These are phyloP conservation scores for Dictyostelium brefeldianum DNA, from an alignment of 78 protist species.

Conservation along the genomic window DNA sequence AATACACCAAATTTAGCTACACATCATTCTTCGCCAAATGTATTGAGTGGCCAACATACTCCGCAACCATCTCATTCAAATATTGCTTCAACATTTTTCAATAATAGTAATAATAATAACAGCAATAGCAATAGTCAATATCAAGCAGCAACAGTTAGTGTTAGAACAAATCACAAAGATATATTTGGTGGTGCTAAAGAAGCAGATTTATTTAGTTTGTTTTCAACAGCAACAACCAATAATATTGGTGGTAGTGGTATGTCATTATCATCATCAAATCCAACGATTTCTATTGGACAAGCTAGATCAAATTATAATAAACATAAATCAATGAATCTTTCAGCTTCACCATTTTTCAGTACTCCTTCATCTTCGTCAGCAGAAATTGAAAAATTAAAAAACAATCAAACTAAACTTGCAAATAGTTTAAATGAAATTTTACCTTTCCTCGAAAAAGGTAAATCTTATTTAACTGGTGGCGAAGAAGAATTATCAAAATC, in stretches of 20 bases:
- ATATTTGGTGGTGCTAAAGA: neutral
- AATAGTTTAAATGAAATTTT: constrained; percentile 27
- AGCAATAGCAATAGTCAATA: neutral
- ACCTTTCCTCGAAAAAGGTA: constrained; percentile 28
- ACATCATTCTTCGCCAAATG: no score
- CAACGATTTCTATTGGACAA: constrained; percentile 6
- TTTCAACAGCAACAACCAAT: neutral
- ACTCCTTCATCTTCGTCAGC: neutral
- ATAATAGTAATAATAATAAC: neutral
- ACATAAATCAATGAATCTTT: neutral
- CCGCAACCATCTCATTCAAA: neutral
- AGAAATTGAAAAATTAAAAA: constrained; percentile 8
- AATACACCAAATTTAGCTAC: neutral
- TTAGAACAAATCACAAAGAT: neutral
- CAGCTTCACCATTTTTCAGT: neutral
- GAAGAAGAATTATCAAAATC: constrained; percentile 17
- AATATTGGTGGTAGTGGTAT: neutral
- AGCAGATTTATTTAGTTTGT: constrained; percentile 9
- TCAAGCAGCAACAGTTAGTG: neutral
- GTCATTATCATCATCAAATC: neutral
- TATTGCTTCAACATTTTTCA: neutral
- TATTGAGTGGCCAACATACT: no score
- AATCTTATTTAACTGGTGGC: neutral
- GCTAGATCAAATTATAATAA: neutral
- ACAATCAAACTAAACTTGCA: constrained; percentile 24